phyloP scores from a whole-genome alignment of 2,329 filamentous ascomycete genomes.

The Botrytis deweyae region DNA sequence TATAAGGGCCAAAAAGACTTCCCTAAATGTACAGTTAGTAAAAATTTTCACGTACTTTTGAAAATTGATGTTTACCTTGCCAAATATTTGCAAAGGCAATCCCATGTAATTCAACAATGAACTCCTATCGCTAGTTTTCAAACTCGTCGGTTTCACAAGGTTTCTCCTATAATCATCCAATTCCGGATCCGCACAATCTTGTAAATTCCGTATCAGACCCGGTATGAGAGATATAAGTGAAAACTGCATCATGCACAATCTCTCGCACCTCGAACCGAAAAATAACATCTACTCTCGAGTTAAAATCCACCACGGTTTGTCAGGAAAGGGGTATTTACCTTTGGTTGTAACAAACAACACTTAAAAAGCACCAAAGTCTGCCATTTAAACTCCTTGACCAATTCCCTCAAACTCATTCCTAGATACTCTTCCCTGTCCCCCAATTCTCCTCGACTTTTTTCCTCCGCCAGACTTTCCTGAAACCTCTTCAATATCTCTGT shows the following conservation, averaged over 20 bases:
- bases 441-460: conserved; percentile 60
- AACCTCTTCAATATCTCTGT: conserved; percentile 87
- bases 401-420: conserved; percentile 82
- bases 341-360: conserved; percentile 88
- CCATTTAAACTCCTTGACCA: conserved; percentile 92
- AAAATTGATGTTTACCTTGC: conserved; percentile 58
- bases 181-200: conserved; percentile 93
- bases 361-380: conserved; percentile 94
- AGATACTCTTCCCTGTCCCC: conserved; percentile 84
- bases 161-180: conserved; percentile 79
- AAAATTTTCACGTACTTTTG: not conserved
- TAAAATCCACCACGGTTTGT: not conserved
- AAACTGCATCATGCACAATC: conserved; percentile 97
- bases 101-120: conserved; percentile 94
- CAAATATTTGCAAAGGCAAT: conserved; percentile 89
- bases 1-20: conserved; percentile 94
- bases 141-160: conserved; percentile 73
- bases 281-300: conserved; percentile 76
- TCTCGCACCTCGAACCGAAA: conserved; percentile 94
- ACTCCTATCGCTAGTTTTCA: conserved; percentile 86
- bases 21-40: conserved; percentile 52
- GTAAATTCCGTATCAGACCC: conserved; percentile 83
- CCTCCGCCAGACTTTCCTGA: conserved; percentile 78
- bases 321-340: conserved; percentile 55
- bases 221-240: conserved; percentile 94